Evolutionary conservation across 2,329 filamentous ascomycete species (phyloP).

Genomic region (Neonectria hederae): DNA sequence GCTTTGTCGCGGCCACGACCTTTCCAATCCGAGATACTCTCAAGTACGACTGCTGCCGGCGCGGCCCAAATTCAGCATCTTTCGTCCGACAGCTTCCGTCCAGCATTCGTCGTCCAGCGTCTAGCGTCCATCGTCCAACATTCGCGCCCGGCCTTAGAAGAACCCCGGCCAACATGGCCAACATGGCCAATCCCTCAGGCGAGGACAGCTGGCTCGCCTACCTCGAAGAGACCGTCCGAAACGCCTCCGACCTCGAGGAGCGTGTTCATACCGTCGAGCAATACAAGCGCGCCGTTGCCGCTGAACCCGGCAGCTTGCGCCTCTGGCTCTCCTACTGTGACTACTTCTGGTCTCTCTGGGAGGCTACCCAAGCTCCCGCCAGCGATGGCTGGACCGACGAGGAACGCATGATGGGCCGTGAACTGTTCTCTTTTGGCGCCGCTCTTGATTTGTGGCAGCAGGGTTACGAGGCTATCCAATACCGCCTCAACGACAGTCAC

Average conservation of each 20-base stretch:
- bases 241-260: constrained; percentile 70
- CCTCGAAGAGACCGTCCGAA: constrained; percentile 74
- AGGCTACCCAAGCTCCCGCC: constrained; percentile 66
- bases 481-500: constrained; percentile 80
- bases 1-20: not conserved
- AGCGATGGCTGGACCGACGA: constrained; percentile 68
- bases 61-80: not conserved
- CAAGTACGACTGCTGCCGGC: not conserved
- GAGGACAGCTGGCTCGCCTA: constrained; percentile 83
- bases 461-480: constrained; percentile 76
- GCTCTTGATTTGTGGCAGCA: constrained; percentile 76
- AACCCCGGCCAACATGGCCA: constrained; percentile 35
- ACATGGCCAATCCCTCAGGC: constrained; percentile 69
- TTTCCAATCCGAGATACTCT: not conserved
- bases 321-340: constrained; percentile 83
- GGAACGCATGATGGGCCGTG: constrained; percentile 73
- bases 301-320: constrained; percentile 77
- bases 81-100: not conserved
- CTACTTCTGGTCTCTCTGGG: constrained; percentile 78
- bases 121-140: not conserved
- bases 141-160: constrained; percentile 3
- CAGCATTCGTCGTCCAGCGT: not conserved
- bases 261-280: constrained; percentile 76
- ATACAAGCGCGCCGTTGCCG: constrained; percentile 73
- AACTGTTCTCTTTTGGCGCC: constrained; percentile 75